Evolutionary conservation across 2,329 filamentous ascomycete species (phyloP), one percentile per base, ranked within the genome.

Genomic region (Knufia fluminis): DNA sequence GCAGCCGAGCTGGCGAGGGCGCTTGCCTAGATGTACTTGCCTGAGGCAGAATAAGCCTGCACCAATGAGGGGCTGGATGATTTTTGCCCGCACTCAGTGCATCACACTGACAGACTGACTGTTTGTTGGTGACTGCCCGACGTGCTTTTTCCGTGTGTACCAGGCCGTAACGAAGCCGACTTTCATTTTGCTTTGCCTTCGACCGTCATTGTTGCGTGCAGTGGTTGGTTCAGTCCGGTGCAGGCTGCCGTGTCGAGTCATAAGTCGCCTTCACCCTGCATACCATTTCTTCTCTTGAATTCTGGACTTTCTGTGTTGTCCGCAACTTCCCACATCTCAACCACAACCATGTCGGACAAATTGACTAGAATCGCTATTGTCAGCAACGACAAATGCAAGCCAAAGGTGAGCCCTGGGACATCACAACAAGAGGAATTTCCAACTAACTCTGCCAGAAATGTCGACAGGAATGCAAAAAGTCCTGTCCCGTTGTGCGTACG

Each of bases 301-400:
- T 28, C 24, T 24, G 22, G 46, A 10, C 20, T n/a, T 14, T 24
- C 31, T 39, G 17, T 36, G 8, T 14, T 14, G 19, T 32, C 22
- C 22, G 40, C 14, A 28, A 43, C n/a, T 36, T 6, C 26, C 26
- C 6, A 6, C 26, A 12, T 28, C n/a, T n/a, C 26, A 40, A 40
- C 38, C 38, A 61, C 62, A 71, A 77, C 63, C 65, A 95, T 95
- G 89, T 78, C 86, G 67, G 89, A 95, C 78, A 95, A 86, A 74
- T 81, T 96, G 64, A 97, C 91, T 62, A 94, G 92, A 85, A 90
- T 98, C 74, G 92, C 92, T 64, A 98, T 98, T 75, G 87, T 98
- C 76, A 97, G 91, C 72, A 85, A 80, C 68, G 92, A 98, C 83
- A 97, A 98, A 85, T 91, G 86, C 78, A 92, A 92, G 68, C 86